Base-by-base conservation (phyloP, 2,329 filamentous ascomycete species). In the Scytalidium sp. region DNA sequence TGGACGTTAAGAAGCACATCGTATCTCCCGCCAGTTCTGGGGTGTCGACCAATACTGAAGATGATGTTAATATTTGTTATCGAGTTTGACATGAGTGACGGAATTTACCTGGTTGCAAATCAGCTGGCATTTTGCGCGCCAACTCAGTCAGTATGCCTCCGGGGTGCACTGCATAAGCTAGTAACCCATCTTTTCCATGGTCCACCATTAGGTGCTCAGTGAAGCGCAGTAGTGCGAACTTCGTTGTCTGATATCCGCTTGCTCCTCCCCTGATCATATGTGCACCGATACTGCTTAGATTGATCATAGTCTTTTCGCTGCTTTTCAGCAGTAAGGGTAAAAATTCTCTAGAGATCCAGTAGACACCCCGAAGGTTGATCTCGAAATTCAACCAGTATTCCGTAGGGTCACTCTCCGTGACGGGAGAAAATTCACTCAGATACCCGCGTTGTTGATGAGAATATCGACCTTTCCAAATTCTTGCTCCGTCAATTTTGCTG, bases 191-290 rank as follows among this genome's bases (percentile, higher is more conserved):
- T 41, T 67, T 56, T 2, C 56, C 65, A 56, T 79, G 74, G 42
- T 81, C 79, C 0, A 61, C 61, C 36, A 68, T 65, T 8, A 78
- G 53, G 53, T 71, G 75, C 57, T 82, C 77, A 1, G 71, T 75
- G 41, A 82, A 67, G 10, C 75, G 66, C 15, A 73, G 56, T 27
- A 79, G 48, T 6, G 76, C 78, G 36, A 78, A 65, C 58, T 82
- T 82, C 20, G 68, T 66, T 2, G 69, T 69, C 47, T 70, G 64
- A 50, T 83, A 83, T 3, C 67, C 68, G 19, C 70, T 71, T 1
- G 61, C 62, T n/a, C 74, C 70, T 0, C 57, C 56, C 2, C 57
- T 51, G 17, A 70, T 58, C 46, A 67, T 51, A 48, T 69, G 64
- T 0, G 66, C 72, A 3, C 69, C 77, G 1, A 74, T 67, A 36